Evolutionary conservation across 2,329 filamentous ascomycete species (phyloP), one percentile per base, ranked within the genome.

Genomic region (Neopestalotiopsis sp.): DNA sequence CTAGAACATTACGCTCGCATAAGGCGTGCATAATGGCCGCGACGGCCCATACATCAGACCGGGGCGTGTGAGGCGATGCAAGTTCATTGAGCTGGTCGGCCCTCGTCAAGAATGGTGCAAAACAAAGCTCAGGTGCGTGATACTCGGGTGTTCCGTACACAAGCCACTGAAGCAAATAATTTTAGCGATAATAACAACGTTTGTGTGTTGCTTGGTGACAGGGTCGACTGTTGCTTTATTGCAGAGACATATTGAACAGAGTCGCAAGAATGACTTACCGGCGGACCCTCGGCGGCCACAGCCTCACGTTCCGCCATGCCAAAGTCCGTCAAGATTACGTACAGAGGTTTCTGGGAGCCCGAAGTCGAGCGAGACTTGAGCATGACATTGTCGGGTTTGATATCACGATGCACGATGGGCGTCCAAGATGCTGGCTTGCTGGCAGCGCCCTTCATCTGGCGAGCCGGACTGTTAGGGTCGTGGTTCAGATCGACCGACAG

Each of bases 341-440:
- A 70, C 20, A 70, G 66, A 0, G 70, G 71, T n/a, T 72, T 71
- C 5, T 13, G 64, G 17, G 71, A 74, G 24, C 70, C 69, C 3
- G 69, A 71, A 5, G 71, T 71, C 38, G 70, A 64, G 67, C 69
- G 68, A 30, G 70, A 73, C n/a, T 69, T 66, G 14, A 74, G 66
- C 68, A 74, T 71, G 57, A 74, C 67, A 58, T 74, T 74, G 67
- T 67, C 69, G 20, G 71, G 71, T 52, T 72, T 74, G 66, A 73
- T 73, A 38, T 74, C 72, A n/a, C 72, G 67, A 56, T 74, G 73
- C 17, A 73, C 42, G 2, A 74, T 65, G 12, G 72, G 69, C 57
- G 14, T 61, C 72, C 72, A 74, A 3, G 45, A 9, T 1, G 9
- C n/a, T 4, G 45, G 7, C 45, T n/a, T n/a, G 1, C 20, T 52